Percentiles rank a stretch among this genome's conserved stretches.
Conservation (phyloP, 1,284 basidiomycete genomes). For the Leccinum subrobustum region DNA sequence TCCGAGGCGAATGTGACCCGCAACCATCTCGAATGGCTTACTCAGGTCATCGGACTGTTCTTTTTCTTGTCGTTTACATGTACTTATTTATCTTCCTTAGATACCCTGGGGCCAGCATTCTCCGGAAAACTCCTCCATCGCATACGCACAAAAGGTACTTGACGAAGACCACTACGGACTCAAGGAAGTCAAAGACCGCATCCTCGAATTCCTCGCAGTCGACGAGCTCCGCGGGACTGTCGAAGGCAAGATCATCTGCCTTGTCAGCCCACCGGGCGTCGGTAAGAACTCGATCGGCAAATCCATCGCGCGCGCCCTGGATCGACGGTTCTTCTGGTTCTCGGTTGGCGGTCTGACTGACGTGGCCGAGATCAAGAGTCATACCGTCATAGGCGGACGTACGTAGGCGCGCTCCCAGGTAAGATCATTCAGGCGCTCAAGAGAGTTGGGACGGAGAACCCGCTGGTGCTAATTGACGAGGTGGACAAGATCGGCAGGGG, state of each 20-base stretch:
- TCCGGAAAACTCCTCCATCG: conserved; percentile 89
- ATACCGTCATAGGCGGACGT: conserved; percentile 74
- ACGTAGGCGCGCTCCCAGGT: conserved; percentile 94
- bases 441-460: conserved; percentile 96
- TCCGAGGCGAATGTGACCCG: conserved; percentile 94
- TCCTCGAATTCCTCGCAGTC: conserved; percentile 97
- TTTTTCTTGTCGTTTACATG: neutral
- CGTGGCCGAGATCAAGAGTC: conserved; percentile 99
- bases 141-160: conserved; percentile 81
- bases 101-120: conserved; percentile 98
- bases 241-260: conserved; percentile 97
- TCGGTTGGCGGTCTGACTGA: conserved; percentile 96
- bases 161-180: conserved; percentile 98
- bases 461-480: conserved; percentile 95
- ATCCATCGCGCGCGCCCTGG: conserved; percentile 86
- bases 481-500: conserved; percentile 99
- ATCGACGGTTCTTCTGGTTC: conserved; percentile 92
- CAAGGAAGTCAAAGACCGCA: conserved; percentile 94
- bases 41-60: conserved; percentile 53
- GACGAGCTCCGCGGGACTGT: conserved; percentile 95
- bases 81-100: conserved; percentile 33
- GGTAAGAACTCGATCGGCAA: conserved; percentile 96
- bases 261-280: conserved; percentile 96
- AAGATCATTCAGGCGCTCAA: conserved; percentile 98
- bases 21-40: conserved; percentile 96